Conservation (phyloP, 345 rosid genomes). For the Bruguiera sexangula region DNA sequence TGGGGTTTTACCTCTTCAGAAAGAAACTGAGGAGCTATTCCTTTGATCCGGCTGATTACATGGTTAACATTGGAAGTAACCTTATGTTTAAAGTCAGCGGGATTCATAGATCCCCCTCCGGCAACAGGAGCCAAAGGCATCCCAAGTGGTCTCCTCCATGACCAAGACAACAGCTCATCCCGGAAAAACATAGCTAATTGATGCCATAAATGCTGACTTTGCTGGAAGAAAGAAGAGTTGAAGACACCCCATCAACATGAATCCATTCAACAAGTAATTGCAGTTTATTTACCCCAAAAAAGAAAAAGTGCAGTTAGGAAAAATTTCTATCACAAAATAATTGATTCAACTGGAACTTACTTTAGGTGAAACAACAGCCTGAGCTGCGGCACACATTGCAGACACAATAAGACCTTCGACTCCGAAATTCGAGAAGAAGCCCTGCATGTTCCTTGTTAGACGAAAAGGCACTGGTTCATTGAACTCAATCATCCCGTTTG, state of each 20-base stretch:
- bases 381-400: constrained; percentile 91
- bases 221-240: constrained; percentile 44
- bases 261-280: background rate
- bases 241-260: constrained; percentile 4
- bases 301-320: too few species aligned
- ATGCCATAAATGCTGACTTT: constrained; percentile 85
- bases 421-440: constrained; percentile 91
- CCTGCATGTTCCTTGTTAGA: constrained; percentile 95
- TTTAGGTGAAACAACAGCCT: constrained; percentile 86
- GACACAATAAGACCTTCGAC: constrained; percentile 95
- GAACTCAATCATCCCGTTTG: constrained; percentile 83
- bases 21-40: constrained; percentile 70
- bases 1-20: constrained; percentile 71
- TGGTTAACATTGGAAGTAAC: constrained; percentile 70
- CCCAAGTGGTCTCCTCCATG: constrained; percentile 90
- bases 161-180: constrained; percentile 89
- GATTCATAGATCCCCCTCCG: constrained; percentile 66
- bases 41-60: constrained; percentile 66
- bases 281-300: too few species aligned
- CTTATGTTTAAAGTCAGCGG: constrained; percentile 71
- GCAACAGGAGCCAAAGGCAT: constrained; percentile 52
- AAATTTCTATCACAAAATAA: background rate
- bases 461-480: constrained; percentile 96
- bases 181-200: constrained; percentile 98
- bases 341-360: constrained; percentile 31